These are phyloP conservation scores for Psilocybe cyanescens DNA, from an alignment of 768 basidiomycete species.

Conservation along the genomic window DNA sequence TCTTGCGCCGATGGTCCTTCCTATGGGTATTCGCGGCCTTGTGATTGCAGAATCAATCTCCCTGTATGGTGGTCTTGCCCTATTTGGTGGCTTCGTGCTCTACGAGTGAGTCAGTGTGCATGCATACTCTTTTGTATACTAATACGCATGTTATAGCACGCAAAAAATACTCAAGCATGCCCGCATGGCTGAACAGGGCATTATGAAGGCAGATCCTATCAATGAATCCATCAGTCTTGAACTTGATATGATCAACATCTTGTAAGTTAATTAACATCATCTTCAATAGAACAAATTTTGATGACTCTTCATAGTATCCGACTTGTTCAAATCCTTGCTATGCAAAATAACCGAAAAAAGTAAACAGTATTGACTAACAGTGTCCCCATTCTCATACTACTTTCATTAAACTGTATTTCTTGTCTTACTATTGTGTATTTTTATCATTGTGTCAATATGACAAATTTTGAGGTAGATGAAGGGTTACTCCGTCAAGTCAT, in stretches of 20 bases:
- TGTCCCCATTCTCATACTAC: not conserved
- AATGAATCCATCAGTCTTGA: constrained; percentile 79
- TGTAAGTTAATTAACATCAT: constrained; percentile 47
- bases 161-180: constrained; percentile 85
- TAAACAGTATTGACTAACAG: constrained; percentile 21
- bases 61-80: constrained; percentile 87
- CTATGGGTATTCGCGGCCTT: constrained; percentile 77
- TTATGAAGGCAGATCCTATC: constrained; percentile 72
- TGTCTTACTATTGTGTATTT: constrained; percentile 3
- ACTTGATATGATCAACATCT: constrained; percentile 90
- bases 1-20: constrained; percentile 90
- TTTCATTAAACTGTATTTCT: constrained; percentile 2
- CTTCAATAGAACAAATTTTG: not conserved
- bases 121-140: not conserved
- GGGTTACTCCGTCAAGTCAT: not conserved
- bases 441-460: not conserved
- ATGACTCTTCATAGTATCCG: constrained; percentile 56
- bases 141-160: constrained; percentile 51
- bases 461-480: not conserved
- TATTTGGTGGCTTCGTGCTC: constrained; percentile 86
- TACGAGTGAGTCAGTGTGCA: constrained; percentile 63
- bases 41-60: constrained; percentile 78
- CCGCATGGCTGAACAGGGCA: constrained; percentile 70
- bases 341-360: constrained; percentile 65
- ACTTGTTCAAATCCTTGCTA: constrained; percentile 77